phyloP scores from a whole-genome alignment of 2,329 filamentous ascomycete genomes.

The Hypoxylon sp. region DNA sequence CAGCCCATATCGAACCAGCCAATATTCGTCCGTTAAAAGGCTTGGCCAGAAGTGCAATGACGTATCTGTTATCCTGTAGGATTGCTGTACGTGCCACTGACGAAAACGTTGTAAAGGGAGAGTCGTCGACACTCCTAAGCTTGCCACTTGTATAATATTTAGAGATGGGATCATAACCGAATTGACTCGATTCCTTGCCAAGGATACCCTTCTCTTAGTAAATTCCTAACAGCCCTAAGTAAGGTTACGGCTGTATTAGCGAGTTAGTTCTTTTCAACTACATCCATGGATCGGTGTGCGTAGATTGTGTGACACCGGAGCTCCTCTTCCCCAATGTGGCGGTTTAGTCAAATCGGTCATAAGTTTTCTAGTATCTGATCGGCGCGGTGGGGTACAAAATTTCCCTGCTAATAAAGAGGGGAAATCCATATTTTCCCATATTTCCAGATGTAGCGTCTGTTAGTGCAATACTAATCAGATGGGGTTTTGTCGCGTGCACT shows the following conservation, averaged over 20 bases:
- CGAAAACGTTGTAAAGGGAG: constrained; percentile 22
- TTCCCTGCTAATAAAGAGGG: constrained; percentile 25
- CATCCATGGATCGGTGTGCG: constrained; percentile 8
- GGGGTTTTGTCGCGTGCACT: constrained; percentile 3
- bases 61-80: constrained; percentile 12
- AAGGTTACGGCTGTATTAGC: constrained; percentile 13
- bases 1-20: too few species aligned
- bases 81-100: constrained; percentile 15
- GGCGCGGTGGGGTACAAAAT: constrained; percentile 17
- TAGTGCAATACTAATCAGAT: constrained; percentile 25
- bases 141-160: constrained; percentile 25
- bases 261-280: constrained; percentile 22
- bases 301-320: constrained; percentile 8
- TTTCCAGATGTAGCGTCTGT: constrained; percentile 25
- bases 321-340: constrained; percentile 19
- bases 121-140: constrained; percentile 9
- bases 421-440: not conserved
- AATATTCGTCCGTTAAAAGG: not conserved
- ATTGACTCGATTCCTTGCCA: constrained; percentile 30
- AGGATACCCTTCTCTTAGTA: constrained; percentile 26
- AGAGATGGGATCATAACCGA: constrained; percentile 15
- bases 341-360: constrained; percentile 1
- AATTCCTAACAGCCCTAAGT: constrained; percentile 3
- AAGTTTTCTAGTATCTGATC: constrained; percentile 31
- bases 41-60: constrained; percentile 7